A percentile compares a stretch with the other conserved stretches of the same genome.
These are phyloP conservation scores for Trichoderma sp. DNA, from an alignment of 2,329 filamentous ascomycete species.

Conservation along the genomic window DNA sequence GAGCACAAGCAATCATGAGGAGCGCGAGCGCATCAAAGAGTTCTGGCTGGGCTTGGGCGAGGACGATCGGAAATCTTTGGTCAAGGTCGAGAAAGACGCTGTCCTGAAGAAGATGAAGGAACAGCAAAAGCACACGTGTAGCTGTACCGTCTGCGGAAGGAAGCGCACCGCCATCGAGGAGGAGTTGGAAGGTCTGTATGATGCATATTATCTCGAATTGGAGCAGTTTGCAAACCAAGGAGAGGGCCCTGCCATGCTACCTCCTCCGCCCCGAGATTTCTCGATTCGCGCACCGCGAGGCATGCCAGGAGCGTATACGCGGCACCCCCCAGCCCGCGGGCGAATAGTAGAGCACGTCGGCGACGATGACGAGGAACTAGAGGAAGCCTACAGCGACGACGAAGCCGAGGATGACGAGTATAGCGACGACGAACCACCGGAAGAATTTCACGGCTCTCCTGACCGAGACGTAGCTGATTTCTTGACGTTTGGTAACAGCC, in stretches of 20 bases:
- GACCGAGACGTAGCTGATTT: conserved; percentile 79
- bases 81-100: conserved; percentile 98
- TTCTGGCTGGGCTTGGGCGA: conserved; percentile 97
- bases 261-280: conserved; percentile 61
- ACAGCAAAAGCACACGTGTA: conserved; percentile 98
- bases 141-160: conserved; percentile 93
- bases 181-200: conserved; percentile 94
- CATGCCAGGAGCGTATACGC: conserved; percentile 60
- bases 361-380: conserved; percentile 60
- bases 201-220: conserved; percentile 97
- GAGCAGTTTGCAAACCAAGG: conserved; percentile 94
- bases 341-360: conserved; percentile 71
- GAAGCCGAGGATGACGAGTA: conserved; percentile 64
- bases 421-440: conserved; percentile 67
- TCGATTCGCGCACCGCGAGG: conserved; percentile 62
- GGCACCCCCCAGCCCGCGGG: conserved; percentile 72
- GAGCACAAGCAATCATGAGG: conserved; percentile 93
- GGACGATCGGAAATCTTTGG: conserved; percentile 89
- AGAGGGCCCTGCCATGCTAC: conserved; percentile 61
- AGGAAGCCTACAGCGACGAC: conserved; percentile 54
- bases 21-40: conserved; percentile 95
- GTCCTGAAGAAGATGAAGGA: conserved; percentile 99
- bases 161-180: conserved; percentile 98
- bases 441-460: conserved; percentile 67
- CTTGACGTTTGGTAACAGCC: conserved; percentile 95